phyloP scores from a whole-genome alignment of 2,329 filamentous ascomycete species.

The Cercospora beticola region DNA sequence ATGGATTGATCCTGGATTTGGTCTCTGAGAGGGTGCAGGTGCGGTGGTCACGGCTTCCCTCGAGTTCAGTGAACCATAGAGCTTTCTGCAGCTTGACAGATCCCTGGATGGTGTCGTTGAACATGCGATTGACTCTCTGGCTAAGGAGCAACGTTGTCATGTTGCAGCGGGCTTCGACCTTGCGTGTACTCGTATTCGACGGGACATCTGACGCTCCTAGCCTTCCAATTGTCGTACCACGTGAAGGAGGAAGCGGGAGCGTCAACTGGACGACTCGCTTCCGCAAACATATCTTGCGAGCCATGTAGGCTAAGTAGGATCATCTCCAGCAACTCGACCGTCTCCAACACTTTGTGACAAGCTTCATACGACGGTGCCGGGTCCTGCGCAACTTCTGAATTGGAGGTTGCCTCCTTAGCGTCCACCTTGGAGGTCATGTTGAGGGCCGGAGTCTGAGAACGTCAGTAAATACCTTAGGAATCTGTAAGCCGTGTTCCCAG shows the following conservation, averaged over 20 bases:
- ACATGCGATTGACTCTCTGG: neutral
- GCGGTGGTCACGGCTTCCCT: too few species aligned
- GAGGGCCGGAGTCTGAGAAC: too few species aligned
- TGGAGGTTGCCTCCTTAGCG: neutral
- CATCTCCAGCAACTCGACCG: neutral
- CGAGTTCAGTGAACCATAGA: neutral
- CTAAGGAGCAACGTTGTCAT: neutral
- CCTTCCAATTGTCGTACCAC: neutral
- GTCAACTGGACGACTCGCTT: neutral
- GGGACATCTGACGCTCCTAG: neutral
- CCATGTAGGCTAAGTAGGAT: neutral
- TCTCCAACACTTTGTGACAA: neutral
- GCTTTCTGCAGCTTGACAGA: neutral
- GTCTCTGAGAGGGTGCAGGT: too few species aligned
- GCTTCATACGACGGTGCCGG: neutral
- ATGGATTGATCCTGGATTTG: neutral
- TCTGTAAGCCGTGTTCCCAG: fast-evolving
- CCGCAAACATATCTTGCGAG: neutral
- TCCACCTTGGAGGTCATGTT: neutral
- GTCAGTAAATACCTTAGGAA: neutral
- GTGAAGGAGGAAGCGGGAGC: fast-evolving
- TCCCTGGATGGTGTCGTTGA: neutral
- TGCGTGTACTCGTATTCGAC: neutral
- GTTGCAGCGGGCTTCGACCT: neutral
- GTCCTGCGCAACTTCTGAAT: neutral